Evolutionary conservation across 2,329 filamentous ascomycete species (phyloP).

Genomic region (Diaporthe ampelina): DNA sequence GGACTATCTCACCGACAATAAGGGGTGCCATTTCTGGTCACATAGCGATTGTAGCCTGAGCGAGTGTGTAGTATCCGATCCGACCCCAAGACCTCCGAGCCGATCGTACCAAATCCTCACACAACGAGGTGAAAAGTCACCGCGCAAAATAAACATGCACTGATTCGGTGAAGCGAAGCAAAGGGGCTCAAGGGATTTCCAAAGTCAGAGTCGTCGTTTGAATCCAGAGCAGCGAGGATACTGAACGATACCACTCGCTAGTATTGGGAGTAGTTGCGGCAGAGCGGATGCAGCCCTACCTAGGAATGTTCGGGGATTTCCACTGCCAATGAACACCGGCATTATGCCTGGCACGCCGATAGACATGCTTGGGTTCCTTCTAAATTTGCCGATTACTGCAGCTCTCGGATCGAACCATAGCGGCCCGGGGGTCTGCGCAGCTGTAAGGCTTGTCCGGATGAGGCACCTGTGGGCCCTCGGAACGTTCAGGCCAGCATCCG

Average conservation of each 20-base stretch:
- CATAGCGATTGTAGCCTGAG: not conserved
- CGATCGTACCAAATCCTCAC: not conserved
- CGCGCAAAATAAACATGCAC: not conserved
- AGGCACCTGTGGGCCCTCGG: constrained; percentile 17
- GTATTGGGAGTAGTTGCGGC: no score
- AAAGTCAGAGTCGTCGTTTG: not conserved
- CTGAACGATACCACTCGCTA: not conserved
- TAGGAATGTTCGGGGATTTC: not conserved
- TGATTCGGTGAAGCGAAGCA: not conserved
- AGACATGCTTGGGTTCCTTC: not conserved
- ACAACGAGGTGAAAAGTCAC: not conserved
- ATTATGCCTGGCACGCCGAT: not conserved
- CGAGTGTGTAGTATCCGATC: constrained; percentile 14
- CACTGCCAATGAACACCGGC: not conserved
- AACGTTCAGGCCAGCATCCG: constrained; percentile 4
- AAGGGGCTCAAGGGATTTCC: no score
- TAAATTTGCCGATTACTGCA: not conserved
- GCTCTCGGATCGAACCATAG: constrained; percentile 2
- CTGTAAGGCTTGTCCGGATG: constrained; percentile 10
- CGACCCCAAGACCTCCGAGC: not conserved
- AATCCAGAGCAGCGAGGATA: not conserved
- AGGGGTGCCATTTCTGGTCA: no score
- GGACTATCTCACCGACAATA: no score
- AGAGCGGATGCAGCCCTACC: not conserved
- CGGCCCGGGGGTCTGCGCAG: not conserved